Percentiles rank a stretch among this genome's conserved stretches.
Evolutionary conservation across 108 stramenopile species (phyloP).

Genomic region (Pelagomonas calceolata): DNA sequence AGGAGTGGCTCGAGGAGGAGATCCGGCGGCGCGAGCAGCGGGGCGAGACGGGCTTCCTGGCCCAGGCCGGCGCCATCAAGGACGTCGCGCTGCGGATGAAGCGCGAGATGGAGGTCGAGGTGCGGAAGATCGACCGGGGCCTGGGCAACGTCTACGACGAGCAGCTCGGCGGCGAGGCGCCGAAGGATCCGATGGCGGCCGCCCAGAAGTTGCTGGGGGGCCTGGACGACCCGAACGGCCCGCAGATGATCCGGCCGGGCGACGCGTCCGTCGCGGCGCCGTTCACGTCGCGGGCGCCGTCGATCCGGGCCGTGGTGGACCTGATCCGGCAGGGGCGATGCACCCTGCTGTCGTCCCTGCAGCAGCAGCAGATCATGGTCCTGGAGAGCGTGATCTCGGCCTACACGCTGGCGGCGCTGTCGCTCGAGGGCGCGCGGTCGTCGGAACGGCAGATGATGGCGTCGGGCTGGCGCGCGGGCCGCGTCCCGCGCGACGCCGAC

Average conservation of each 20-base stretch:
- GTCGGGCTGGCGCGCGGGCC: constrained; percentile 59
- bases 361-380: constrained; percentile 93
- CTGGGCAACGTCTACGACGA: constrained; percentile 11
- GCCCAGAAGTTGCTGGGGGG: constrained; percentile 31
- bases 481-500: not conserved
- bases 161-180: constrained; percentile 52
- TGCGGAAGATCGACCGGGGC: not conserved
- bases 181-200: constrained; percentile 37
- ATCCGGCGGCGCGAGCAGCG: constrained; percentile 48
- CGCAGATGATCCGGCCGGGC: constrained; percentile 83
- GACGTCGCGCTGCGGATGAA: constrained; percentile 35
- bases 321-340: constrained; percentile 88
- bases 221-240: constrained; percentile 31
- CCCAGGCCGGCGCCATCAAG: constrained; percentile 67
- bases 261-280: constrained; percentile 93
- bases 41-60: constrained; percentile 41
- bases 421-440: constrained; percentile 90
- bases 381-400: constrained; percentile 91
- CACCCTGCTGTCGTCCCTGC: constrained; percentile 72
- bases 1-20: constrained; percentile 46
- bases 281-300: constrained; percentile 91
- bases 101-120: constrained; percentile 20
- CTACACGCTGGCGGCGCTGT: constrained; percentile 85
- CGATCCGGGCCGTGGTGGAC: constrained; percentile 85
- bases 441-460: constrained; percentile 93